Evolutionary conservation across 1,284 basidiomycete species (phyloP).

Genomic region (Rhodotorula mucilaginosa): DNA sequence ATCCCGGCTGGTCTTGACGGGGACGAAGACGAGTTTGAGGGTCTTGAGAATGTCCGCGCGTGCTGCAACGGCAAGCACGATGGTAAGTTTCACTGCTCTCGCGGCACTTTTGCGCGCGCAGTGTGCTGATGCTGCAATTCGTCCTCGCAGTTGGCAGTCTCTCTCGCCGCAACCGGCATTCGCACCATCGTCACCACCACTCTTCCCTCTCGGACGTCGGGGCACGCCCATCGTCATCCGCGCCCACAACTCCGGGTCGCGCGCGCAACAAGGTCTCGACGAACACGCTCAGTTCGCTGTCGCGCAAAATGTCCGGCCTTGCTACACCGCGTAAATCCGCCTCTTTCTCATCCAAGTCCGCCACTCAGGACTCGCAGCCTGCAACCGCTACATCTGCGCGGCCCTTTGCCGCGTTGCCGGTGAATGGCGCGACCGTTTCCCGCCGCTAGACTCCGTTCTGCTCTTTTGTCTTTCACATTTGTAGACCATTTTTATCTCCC

Average conservation of each 20-base stretch:
- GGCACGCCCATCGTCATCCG: conserved; percentile 13
- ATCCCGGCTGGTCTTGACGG: conserved; percentile 57
- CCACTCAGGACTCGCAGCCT: background rate
- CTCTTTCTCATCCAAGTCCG: background rate
- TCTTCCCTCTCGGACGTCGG: conserved; percentile 5
- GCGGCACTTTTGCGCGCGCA: too few species aligned
- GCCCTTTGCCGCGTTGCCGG: background rate
- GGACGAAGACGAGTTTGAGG: conserved; percentile 79
- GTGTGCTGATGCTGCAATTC: background rate
- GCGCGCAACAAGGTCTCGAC: conserved; percentile 13
- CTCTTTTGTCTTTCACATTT: background rate
- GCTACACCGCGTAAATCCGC: conserved; percentile 8
- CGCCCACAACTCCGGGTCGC: conserved; percentile 8
- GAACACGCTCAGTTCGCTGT: conserved; percentile 17
- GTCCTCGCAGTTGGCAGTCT: conserved; percentile 27
- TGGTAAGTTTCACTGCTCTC: conserved; percentile 44
- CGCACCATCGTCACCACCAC: conserved; percentile 23
- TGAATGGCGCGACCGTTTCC: background rate
- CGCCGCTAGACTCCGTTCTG: background rate
- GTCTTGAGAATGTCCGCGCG: conserved; percentile 80
- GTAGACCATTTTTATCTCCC: background rate
- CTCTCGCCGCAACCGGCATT: conserved; percentile 20
- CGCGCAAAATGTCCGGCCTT: conserved; percentile 11
- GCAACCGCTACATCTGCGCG: background rate
- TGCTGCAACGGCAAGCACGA: conserved; percentile 69